Conservation (phyloP, 2,329 filamentous ascomycete genomes). For the Sclerotinia subarctica region DNA sequence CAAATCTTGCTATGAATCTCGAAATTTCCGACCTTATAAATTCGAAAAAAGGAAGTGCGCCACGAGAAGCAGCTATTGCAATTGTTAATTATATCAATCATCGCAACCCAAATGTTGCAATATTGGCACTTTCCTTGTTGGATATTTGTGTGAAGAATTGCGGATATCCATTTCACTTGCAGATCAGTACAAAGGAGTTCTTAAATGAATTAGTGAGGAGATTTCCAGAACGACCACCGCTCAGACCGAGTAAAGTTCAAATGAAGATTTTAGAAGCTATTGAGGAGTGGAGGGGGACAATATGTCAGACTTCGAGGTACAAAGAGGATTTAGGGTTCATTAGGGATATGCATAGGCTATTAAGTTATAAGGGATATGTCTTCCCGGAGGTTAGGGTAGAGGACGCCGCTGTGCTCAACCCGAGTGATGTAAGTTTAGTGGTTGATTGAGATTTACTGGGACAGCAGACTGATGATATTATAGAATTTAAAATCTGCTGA, state of each 20-base stretch:
- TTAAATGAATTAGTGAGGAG: slow-evolving; percentile 95
- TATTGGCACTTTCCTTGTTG: slow-evolving; percentile 86
- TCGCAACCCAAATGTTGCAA: slow-evolving; percentile 90
- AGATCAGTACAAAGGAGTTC: slow-evolving; percentile 98
- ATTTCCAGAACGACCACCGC: slow-evolving; percentile 89
- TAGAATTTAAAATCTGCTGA: slow-evolving; percentile 94
- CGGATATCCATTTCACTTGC: slow-evolving; percentile 96
- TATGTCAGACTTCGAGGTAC: slow-evolving; percentile 96
- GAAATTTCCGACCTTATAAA: slow-evolving; percentile 97
- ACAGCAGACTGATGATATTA: slow-evolving; percentile 33
- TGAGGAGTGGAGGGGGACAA: slow-evolving; percentile 97
- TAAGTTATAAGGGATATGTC: slow-evolving; percentile 95
- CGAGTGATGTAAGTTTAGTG: slow-evolving; percentile 74
- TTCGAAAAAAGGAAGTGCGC: slow-evolving; percentile 92
- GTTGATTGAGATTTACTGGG: slow-evolving; percentile 1
- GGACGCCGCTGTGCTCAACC: slow-evolving; percentile 94
- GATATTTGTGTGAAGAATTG: slow-evolving; percentile 99
- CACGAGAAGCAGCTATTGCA: slow-evolving; percentile 87
- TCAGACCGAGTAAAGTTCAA: slow-evolving; percentile 83
- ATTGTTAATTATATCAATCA: slow-evolving; percentile 96
- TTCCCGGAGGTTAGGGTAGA: slow-evolving; percentile 91
- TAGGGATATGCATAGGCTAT: slow-evolving; percentile 90
- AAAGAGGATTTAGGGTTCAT: slow-evolving; percentile 97
- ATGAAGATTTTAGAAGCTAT: slow-evolving; percentile 91
- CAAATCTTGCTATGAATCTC: slow-evolving; percentile 91